These are phyloP conservation scores for Sindora glabra DNA, from an alignment of 306 rosid genomes.

Conservation along the genomic window DNA sequence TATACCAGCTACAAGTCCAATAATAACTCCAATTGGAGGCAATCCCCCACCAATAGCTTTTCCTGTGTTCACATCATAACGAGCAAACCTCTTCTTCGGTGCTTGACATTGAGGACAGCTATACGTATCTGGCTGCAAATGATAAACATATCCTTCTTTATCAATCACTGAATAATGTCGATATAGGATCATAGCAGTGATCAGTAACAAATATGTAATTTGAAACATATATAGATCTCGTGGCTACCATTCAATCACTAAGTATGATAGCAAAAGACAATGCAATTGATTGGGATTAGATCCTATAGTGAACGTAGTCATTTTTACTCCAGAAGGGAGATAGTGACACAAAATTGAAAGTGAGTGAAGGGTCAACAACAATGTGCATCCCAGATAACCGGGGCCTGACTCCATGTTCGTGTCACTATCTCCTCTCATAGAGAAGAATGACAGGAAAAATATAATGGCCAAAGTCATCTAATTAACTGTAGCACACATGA, in stretches of 20 bases:
- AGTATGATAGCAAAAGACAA: background rate
- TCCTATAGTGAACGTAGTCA: no score
- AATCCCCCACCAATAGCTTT: constrained; percentile 74
- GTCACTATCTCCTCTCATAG: no score
- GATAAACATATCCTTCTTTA: background rate
- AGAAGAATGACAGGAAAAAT: no score
- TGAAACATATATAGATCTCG: background rate
- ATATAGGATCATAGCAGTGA: background rate
- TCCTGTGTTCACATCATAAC: constrained; percentile 78
- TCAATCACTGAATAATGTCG: background rate
- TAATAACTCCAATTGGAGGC: constrained; percentile 89
- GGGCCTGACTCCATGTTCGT: no score
- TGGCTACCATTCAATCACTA: background rate
- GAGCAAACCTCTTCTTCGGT: constrained; percentile 86
- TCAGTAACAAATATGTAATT: background rate
- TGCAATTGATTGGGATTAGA: no score
- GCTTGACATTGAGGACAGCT: constrained; percentile 86
- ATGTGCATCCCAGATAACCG: no score
- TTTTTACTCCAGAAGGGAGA: no score
- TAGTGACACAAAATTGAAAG: no score
- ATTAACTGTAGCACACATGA: no score
- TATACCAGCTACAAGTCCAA: constrained; percentile 74
- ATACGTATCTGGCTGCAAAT: constrained; percentile 60
- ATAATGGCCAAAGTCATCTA: no score
- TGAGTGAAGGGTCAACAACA: no score